Base-by-base conservation (phyloP, 1,284 basidiomycete species). In the Sanghuangporus weigelae region DNA sequence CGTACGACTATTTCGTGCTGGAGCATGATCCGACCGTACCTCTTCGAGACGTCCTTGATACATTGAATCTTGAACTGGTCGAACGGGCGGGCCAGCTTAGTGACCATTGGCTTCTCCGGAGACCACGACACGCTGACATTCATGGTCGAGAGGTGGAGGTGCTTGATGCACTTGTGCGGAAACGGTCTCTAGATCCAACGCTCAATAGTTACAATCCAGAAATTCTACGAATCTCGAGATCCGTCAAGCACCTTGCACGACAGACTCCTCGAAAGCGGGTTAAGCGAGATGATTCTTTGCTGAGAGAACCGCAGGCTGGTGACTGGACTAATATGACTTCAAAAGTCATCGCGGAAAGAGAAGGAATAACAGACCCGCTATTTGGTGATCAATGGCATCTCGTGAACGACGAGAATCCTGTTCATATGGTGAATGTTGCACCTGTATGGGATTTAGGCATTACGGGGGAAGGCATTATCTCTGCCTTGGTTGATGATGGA, bases 401-500 rank as follows among this genome's bases (percentile, higher is more conserved):
- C 16, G 81, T 93, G 59, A 94, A 95, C 73, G 84, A 89, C 67
- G 81, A 89, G 46, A 84, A 78, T 63, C 87, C 86, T 1, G 80
- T 86, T 68, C 85, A 94, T 72, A 89, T 86, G 81, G 91, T 96
- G 86, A 95, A 96, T 70, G 86, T 91, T 21, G 86, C 90, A 0
- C 80, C 81, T n/a, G 81, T 95, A 0, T 96, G 93, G 93, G 87
- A 91, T 48, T 82, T 88, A 76, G 93, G 93, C 1, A 83, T 95
- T 67, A 92, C 89, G 0, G 97, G 97, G 0, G 83, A 88, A 69
- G 95, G 93, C 19, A 81, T 98, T 53, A 90, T 92, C 58, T 87
- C 95, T 6, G 93, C 93, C 6, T 81, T 99, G 58, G 91, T 99
- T 31, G 97, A 99, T 73, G 97, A 99, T 73, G 97, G 97, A 0